phyloP scores from a whole-genome alignment of 2,329 filamentous ascomycete species.

The Arthrobotrys pseudoclavata region DNA sequence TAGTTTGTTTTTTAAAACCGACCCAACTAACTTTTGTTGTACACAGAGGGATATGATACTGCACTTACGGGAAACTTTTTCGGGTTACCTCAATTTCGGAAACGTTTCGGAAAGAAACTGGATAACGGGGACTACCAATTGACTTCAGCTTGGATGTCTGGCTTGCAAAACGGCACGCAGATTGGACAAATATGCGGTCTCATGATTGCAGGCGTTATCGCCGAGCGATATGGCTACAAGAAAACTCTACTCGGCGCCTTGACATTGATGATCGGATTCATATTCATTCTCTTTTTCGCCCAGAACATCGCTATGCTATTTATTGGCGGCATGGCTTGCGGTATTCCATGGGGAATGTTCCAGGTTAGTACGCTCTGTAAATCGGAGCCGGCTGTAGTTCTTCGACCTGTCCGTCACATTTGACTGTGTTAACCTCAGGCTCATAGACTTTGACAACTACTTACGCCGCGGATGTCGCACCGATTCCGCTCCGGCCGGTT shows the following conservation, averaged over 20 bases:
- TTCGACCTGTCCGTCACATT: too few relatives aligned
- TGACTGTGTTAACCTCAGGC: neutral
- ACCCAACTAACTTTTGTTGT: neutral
- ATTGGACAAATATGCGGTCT: constrained; percentile 58
- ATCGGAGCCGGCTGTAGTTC: neutral
- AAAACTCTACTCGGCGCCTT: constrained; percentile 43
- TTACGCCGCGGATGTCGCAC: constrained; percentile 77
- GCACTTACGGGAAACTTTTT: constrained; percentile 66
- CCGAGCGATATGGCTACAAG: constrained; percentile 50
- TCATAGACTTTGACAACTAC: constrained; percentile 66
- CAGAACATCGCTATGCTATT: constrained; percentile 64
- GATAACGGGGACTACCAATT: constrained; percentile 70
- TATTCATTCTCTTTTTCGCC: constrained; percentile 63
- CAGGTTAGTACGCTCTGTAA: constrained; percentile 64
- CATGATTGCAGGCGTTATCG: constrained; percentile 44
- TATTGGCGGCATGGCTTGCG: constrained; percentile 62
- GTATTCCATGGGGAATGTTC: constrained; percentile 64
- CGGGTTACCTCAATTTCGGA: constrained; percentile 72
- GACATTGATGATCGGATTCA: constrained; percentile 61
- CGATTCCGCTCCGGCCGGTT: constrained; percentile 72
- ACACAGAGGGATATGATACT: constrained; percentile 66
- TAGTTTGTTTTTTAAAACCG: too few relatives aligned
- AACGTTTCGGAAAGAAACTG: constrained; percentile 71
- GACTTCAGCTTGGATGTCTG: constrained; percentile 74
- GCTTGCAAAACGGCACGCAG: constrained; percentile 69